Percentiles rank a stretch among this genome's conserved stretches.
Conservation (phyloP, 306 rosid species). For the Trifolium fragiferum region DNA sequence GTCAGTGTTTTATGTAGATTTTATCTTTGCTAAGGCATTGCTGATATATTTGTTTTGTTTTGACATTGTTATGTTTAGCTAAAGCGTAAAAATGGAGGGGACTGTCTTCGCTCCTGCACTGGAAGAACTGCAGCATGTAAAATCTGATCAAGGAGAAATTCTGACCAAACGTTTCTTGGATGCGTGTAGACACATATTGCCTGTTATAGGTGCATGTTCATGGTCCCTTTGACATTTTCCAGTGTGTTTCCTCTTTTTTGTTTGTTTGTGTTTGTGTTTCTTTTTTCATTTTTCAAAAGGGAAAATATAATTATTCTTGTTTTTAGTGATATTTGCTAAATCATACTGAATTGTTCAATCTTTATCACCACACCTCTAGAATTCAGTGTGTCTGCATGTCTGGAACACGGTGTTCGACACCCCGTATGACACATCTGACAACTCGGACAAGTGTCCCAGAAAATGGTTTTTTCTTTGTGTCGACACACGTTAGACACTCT, state of each 20-base stretch:
- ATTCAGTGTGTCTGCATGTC: not conserved
- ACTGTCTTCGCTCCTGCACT: slow-evolving; percentile 78
- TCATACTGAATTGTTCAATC: slow-evolving; percentile 22
- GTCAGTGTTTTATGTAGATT: slow-evolving; percentile 2
- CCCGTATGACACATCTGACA: not conserved
- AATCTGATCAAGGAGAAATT: slow-evolving; percentile 77
- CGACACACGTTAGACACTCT: not conserved
- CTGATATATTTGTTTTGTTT: slow-evolving; percentile 18
- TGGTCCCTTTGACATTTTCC: slow-evolving; percentile 28
- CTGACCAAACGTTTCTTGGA: slow-evolving; percentile 84
- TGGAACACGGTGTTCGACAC: not conserved
- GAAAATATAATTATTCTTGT: slow-evolving; percentile 6
- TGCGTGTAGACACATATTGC: slow-evolving; percentile 83
- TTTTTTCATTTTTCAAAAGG: slow-evolving; percentile 18
- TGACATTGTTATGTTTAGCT: slow-evolving; percentile 44
- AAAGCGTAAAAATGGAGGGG: slow-evolving; percentile 64
- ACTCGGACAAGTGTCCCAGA: not conserved
- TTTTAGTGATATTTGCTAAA: slow-evolving; percentile 23
- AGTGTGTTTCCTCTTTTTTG: not conserved
- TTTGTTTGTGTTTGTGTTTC: not conserved
- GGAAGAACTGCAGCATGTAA: slow-evolving; percentile 75
- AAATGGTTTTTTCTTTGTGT: not conserved
- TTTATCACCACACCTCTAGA: not conserved
- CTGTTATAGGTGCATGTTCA: slow-evolving; percentile 74
- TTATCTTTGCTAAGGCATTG: slow-evolving; percentile 1